Percentiles rank a stretch among this genome's conserved stretches.
These are phyloP conservation scores for Suillus paluster DNA, from an alignment of 768 basidiomycete genomes.

Conservation along the genomic window DNA sequence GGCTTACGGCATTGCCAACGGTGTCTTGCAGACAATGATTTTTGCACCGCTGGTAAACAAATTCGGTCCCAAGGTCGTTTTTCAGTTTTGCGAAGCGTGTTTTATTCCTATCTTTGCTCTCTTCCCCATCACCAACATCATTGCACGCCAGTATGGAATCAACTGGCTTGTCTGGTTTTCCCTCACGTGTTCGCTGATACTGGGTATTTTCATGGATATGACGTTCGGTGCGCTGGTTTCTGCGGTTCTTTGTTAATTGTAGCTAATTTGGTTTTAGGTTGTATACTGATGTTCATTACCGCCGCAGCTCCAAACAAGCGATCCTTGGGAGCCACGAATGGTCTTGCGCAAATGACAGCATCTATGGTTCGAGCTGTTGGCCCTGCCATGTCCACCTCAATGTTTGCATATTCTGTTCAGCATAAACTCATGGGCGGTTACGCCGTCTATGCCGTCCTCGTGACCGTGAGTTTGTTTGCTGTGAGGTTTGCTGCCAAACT, in stretches of 20 bases:
- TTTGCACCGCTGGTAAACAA: constrained; percentile 36
- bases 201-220: constrained; percentile 33
- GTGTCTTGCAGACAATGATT: constrained; percentile 34
- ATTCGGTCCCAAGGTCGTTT: constrained; percentile 36
- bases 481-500: constrained; percentile 26
- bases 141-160: constrained; percentile 29
- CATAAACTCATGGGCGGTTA: constrained; percentile 41
- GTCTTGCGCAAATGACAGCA: constrained; percentile 39
- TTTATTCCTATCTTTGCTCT: constrained; percentile 35
- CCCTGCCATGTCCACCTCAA: constrained; percentile 35
- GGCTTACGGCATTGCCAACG: constrained; percentile 35
- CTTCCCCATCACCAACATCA: constrained; percentile 36
- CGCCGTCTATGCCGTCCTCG: constrained; percentile 37
- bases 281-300: constrained; percentile 72
- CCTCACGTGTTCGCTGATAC: constrained; percentile 28
- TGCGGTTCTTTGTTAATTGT: constrained; percentile 2
- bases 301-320: constrained; percentile 67
- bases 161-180: constrained; percentile 30
- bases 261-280: constrained; percentile 45
- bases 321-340: constrained; percentile 73
- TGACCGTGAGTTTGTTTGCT: constrained; percentile 19
- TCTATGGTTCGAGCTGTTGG: constrained; percentile 38
- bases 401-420: constrained; percentile 42
- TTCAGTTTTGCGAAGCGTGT: constrained; percentile 28
- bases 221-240: constrained; percentile 31